These are phyloP conservation scores for Maudiozyma pseudohumilis DNA, from an alignment of 805 yeast genomes.

Conservation along the genomic window DNA sequence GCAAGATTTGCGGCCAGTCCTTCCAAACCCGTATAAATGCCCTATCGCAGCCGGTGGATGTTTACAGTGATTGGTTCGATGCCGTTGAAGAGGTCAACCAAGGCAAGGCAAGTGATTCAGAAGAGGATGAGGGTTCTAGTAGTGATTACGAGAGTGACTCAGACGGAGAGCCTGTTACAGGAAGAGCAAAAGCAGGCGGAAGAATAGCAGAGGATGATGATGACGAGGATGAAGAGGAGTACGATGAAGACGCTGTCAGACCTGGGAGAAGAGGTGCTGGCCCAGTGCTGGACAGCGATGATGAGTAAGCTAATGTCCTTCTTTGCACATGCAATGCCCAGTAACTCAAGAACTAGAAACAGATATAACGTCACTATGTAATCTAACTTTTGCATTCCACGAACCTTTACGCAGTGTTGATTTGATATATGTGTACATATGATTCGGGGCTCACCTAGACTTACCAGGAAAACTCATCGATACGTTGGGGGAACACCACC, in stretches of 20 bases:
- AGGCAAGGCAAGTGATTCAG: slow-evolving; percentile 28
- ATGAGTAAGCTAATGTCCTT: slow-evolving; percentile 6
- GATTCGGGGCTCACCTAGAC: no score
- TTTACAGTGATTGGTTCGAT: slow-evolving; percentile 96
- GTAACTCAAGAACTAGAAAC: no score
- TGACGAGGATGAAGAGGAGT: slow-evolving; percentile 12
- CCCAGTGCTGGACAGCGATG: slow-evolving; percentile 18
- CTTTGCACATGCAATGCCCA: no score
- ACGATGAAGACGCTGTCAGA: slow-evolving; percentile 16
- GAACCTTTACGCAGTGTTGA: no score
- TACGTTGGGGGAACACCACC: no score
- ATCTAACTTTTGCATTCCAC: no score
- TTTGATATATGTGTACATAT: no score
- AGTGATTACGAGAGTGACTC: slow-evolving; percentile 31
- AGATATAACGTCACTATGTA: no score
- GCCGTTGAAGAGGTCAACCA: slow-evolving; percentile 67
- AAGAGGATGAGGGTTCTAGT: slow-evolving; percentile 25
- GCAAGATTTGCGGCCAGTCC: slow-evolving; percentile 90
- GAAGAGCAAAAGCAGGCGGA: slow-evolving; percentile 2
- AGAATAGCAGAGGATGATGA: slow-evolving; percentile 8
- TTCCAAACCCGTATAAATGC: slow-evolving; percentile 82
- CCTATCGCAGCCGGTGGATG: slow-evolving; percentile 79
- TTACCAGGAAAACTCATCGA: no score
- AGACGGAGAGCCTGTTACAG: slow-evolving; percentile 17
- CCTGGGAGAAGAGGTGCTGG: slow-evolving; percentile 13